Percentiles rank a stretch among this genome's conserved stretches.
Conservation (phyloP, 164 flowering plant genomes). For the Annona squamosa region DNA sequence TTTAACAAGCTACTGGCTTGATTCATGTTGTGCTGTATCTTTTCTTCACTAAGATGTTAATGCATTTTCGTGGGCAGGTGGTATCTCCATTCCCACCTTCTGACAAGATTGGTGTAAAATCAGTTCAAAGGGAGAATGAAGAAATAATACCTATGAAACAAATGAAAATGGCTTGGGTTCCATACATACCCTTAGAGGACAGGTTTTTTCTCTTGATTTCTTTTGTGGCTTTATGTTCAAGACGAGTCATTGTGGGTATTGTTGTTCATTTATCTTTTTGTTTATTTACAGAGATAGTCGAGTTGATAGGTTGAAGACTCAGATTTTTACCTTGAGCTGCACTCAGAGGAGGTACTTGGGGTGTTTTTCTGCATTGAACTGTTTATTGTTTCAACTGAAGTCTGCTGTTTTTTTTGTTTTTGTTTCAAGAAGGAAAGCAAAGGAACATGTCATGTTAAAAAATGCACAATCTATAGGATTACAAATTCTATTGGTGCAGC, state of each 20-base stretch:
- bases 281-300: constrained; percentile 50
- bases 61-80: constrained; percentile 38
- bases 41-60: neutral
- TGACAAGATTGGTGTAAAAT: constrained; percentile 90
- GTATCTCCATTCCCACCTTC: constrained; percentile 92
- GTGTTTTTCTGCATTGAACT: neutral
- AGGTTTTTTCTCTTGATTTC: constrained; percentile 35
- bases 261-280: neutral
- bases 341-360: constrained; percentile 75
- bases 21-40: neutral
- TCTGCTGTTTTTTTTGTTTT: neutral
- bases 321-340: constrained; percentile 79
- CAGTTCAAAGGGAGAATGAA: constrained; percentile 90
- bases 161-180: constrained; percentile 99
- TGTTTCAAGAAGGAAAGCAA: too few relatives aligned
- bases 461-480: too few relatives aligned
- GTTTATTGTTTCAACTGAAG: neutral
- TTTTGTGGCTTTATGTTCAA: neutral
- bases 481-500: too few relatives aligned
- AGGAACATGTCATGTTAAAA: too few relatives aligned
- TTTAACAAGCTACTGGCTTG: neutral
- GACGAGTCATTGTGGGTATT: neutral
- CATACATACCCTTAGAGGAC: constrained; percentile 79
- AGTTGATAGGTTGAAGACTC: constrained; percentile 72
- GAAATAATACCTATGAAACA: constrained; percentile 93